Percentiles rank a stretch among this genome's conserved stretches.
Evolutionary conservation across 768 basidiomycete species (phyloP).

Genomic region (Obba rivulosa): DNA sequence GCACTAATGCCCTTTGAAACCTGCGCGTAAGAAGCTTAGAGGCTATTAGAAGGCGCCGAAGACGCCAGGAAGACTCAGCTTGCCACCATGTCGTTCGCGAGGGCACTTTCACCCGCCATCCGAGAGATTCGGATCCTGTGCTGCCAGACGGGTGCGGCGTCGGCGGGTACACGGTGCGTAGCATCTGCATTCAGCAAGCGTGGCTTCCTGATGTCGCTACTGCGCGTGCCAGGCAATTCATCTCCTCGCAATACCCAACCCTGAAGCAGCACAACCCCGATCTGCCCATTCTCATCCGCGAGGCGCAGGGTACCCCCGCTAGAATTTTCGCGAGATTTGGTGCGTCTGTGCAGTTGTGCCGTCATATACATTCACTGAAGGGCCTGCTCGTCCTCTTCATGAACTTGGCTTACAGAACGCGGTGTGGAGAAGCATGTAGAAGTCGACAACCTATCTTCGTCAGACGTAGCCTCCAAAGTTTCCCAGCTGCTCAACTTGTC

Average conservation of each 20-base stretch:
- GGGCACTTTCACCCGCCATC: slow-evolving; percentile 70
- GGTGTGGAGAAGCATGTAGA: slow-evolving; percentile 80
- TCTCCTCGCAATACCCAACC: slow-evolving; percentile 64
- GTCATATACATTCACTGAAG: background rate
- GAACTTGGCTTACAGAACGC: slow-evolving; percentile 44
- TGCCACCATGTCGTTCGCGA: slow-evolving; percentile 45
- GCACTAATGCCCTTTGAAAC: too few species aligned
- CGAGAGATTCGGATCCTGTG: slow-evolving; percentile 77
- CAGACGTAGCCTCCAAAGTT: slow-evolving; percentile 69
- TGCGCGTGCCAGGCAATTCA: slow-evolving; percentile 57
- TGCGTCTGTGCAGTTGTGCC: slow-evolving; percentile 31
- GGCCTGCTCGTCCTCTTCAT: background rate
- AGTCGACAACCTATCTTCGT: slow-evolving; percentile 66
- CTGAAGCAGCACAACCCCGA: slow-evolving; percentile 84
- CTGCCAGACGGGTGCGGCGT: slow-evolving; percentile 72
- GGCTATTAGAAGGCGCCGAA: background rate
- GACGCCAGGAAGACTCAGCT: background rate
- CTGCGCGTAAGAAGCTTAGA: background rate
- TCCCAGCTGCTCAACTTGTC: slow-evolving; percentile 45
- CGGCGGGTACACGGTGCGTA: slow-evolving; percentile 71
- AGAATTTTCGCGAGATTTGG: slow-evolving; percentile 83
- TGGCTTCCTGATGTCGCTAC: background rate
- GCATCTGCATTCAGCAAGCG: background rate
- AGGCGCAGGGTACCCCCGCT: slow-evolving; percentile 75
- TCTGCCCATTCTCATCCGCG: slow-evolving; percentile 77